Base-by-base conservation (phyloP, 208 protist species). In the Trypanosoma rangeli region DNA sequence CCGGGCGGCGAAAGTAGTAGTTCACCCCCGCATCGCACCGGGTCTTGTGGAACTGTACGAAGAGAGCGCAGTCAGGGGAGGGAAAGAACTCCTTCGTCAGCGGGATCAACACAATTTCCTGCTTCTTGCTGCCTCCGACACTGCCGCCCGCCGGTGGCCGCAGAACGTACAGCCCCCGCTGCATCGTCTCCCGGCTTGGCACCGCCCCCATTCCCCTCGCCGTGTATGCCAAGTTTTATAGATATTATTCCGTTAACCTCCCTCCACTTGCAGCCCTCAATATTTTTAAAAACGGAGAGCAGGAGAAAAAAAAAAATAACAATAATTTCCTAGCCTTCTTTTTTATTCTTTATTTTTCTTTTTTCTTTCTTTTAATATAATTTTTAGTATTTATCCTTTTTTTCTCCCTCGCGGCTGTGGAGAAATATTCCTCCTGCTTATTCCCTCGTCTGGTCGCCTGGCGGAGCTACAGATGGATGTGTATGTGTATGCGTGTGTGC, bases 81-180 rank as follows among this genome's bases (percentile, higher is more conserved):
- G 89, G 86, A 52, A 94, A 94, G 70, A 84, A 94, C 61, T 90
- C 82, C 55, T 80, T 80, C 0, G 86, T 92, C 42, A 94, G 85
- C 0, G 89, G 89, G 33, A 94, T 85, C 16, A 94, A 71, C 18
- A 94, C 81, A 54, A 94, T 86, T 26, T 87, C 84, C 20, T 87
- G 79, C 53, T 77, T 75, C 35, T 69, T 66, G 50, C 35, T 44
- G 3, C 46, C 33, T 1, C 62, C 54, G 46, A 42, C 35, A 53
- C 26, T 37, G 31, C 49, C 60, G 48, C 57, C 58, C 33, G 69
- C 10, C 8, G 56, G 49, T 18, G 80, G 74, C 37, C 73, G 78
- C 20, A 85, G 77, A 24, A 80, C 64, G 73, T 85, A 83, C 54
- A 91, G 72, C 9, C 84, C 83, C 12, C 86, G 82, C 26, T 75